phyloP scores from a whole-genome alignment of 208 protist genomes.

The Leishmania amazonensis region DNA sequence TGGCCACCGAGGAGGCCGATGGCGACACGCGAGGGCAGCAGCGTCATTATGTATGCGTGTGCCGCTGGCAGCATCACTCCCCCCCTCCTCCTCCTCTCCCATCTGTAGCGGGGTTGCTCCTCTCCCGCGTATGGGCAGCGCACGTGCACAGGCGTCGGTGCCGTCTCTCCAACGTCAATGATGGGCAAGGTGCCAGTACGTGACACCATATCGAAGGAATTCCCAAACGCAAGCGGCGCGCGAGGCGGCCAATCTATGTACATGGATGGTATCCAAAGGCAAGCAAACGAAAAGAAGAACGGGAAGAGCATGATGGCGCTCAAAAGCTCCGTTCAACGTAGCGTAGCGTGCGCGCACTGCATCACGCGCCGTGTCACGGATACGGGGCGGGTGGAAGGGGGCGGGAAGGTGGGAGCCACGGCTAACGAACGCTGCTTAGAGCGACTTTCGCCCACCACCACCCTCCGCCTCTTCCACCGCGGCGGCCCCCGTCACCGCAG shows the following conservation, averaged over 20 bases:
- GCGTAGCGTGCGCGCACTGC: neutral
- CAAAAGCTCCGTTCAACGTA: neutral
- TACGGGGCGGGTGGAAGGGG: neutral
- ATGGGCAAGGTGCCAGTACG: neutral
- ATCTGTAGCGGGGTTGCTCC: neutral
- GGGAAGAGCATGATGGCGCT: neutral
- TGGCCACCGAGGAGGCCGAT: neutral
- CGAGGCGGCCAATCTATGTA: neutral
- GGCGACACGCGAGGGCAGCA: neutral
- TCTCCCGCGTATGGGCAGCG: neutral
- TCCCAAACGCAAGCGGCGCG: neutral
- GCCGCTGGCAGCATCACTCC: neutral
- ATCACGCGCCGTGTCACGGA: neutral
- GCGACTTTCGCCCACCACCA: neutral
- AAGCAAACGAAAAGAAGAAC: slow-evolving; percentile 22
- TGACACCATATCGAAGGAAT: neutral
- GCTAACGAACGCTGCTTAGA: neutral
- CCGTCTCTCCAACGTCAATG: neutral
- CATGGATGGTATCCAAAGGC: slow-evolving; percentile 1
- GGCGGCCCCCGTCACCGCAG: neutral
- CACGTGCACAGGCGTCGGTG: neutral
- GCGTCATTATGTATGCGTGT: neutral
- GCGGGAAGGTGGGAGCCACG: neutral
- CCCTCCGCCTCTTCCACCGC: neutral
- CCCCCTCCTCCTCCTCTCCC: neutral